These are phyloP conservation scores for Skeletonema potamos DNA, from an alignment of 108 stramenopile species.

Conservation along the genomic window DNA sequence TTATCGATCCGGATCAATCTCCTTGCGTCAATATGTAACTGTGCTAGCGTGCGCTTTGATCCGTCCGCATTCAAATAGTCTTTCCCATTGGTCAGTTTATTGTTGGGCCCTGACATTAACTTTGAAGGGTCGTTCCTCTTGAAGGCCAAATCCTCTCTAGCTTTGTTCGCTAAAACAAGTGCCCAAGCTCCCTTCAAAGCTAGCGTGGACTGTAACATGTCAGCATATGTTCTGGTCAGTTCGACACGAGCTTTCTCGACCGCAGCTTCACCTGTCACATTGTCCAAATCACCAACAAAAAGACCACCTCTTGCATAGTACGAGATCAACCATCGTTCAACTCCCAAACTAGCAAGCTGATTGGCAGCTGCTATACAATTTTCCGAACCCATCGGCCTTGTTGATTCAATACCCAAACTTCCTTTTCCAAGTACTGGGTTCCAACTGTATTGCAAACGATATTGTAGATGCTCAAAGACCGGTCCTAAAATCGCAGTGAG, in stretches of 20 bases:
- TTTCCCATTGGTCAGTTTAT: conserved; percentile 41
- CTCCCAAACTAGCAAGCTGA: conserved; percentile 48
- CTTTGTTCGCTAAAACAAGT: conserved; percentile 63
- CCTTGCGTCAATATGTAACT: conserved; percentile 65
- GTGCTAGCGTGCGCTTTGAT: conserved; percentile 34
- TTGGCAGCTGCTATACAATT: conserved; percentile 59
- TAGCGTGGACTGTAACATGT: conserved; percentile 69
- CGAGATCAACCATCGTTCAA: conserved; percentile 68
- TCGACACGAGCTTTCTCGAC: conserved; percentile 85
- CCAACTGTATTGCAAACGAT: conserved; percentile 79
- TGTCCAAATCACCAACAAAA: conserved; percentile 86
- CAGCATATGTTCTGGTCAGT: conserved; percentile 69
- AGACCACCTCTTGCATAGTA: conserved; percentile 83
- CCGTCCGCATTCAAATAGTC: conserved; percentile 77
- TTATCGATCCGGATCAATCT: conserved; percentile 75
- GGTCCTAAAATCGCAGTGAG: conserved; percentile 78
- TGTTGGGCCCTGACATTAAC: conserved; percentile 47
- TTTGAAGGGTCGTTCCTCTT: conserved; percentile 51
- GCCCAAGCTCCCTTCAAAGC: conserved; percentile 50
- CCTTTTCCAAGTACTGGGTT: conserved; percentile 46
- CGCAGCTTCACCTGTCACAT: conserved; percentile 72
- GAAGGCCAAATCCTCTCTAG: conserved; percentile 60
- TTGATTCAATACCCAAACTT: conserved; percentile 35
- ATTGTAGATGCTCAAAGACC: conserved; percentile 73
- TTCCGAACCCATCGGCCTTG: conserved; percentile 50